Evolutionary conservation across 345 rosid species (phyloP).

Genomic region (Fremontodendron californicum): DNA sequence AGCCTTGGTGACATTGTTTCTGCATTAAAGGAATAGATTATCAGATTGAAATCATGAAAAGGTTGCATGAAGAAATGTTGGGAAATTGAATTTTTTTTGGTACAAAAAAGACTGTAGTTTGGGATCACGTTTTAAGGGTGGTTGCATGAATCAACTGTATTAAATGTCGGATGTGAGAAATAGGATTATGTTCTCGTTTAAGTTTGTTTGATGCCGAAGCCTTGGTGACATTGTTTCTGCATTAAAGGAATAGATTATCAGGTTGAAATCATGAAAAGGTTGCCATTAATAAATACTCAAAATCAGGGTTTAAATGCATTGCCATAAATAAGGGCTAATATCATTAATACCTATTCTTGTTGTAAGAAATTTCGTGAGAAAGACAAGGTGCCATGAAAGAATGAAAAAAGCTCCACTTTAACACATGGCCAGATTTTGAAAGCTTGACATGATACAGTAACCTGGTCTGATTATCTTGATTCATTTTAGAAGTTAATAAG

Average conservation of each 20-base stretch:
- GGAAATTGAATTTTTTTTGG: too few relatives aligned
- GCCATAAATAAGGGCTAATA: not conserved
- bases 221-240: not conserved
- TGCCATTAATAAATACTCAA: constrained; percentile 2
- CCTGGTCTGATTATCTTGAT: not conserved
- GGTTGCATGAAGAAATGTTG: too few relatives aligned
- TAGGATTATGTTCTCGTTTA: constrained; percentile 2
- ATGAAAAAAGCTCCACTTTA: not conserved
- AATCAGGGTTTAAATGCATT: not conserved
- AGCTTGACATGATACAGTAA: not conserved
- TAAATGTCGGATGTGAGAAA: too few relatives aligned
- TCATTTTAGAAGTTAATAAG: too few relatives aligned
- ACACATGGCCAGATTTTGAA: not conserved
- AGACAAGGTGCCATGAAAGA: not conserved
- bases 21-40: not conserved
- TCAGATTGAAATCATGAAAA: constrained; percentile 2
- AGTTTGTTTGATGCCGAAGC: constrained; percentile 1
- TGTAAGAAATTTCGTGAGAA: not conserved
- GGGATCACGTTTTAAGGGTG: too few relatives aligned
- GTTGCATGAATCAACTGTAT: too few relatives aligned
- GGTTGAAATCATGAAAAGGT: not conserved
- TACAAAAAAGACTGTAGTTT: too few relatives aligned
- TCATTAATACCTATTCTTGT: not conserved
- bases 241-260: constrained; percentile 1
- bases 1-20: not conserved